phyloP scores from a whole-genome alignment of 2,329 filamentous ascomycete species.

The Cladosporium colombiae region DNA sequence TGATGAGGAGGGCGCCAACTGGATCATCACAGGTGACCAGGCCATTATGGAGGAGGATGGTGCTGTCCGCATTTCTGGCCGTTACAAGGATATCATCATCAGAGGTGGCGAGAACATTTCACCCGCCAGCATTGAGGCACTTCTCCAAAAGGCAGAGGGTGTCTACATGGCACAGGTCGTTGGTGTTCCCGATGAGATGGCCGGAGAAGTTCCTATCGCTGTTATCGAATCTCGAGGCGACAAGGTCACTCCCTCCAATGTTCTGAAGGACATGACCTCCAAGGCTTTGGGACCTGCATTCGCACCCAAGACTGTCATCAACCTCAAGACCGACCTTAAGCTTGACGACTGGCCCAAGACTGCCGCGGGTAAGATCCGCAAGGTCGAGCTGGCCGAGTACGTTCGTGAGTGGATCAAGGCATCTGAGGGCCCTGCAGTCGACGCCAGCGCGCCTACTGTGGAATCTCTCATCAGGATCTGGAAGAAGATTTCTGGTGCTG shows the following conservation, averaged over 20 bases:
- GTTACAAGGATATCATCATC: conserved; percentile 41
- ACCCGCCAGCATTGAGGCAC: conserved; percentile 38
- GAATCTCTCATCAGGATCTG: conserved; percentile 36
- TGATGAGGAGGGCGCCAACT: conserved; percentile 49
- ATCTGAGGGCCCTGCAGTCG: conserved; percentile 29
- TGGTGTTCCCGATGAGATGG: conserved; percentile 47
- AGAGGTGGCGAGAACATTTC: conserved; percentile 69
- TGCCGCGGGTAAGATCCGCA: conserved; percentile 49
- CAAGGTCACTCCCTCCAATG: conserved; percentile 38
- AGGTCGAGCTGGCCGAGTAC: conserved; percentile 38
- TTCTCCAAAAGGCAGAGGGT: conserved; percentile 40
- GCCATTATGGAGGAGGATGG: conserved; percentile 51
- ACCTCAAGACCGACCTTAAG: conserved; percentile 43
- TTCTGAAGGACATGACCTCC: conserved; percentile 41
- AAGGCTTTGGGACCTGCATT: conserved; percentile 44
- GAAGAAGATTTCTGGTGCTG: conserved; percentile 35
- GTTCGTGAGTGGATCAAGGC: conserved; percentile 35
- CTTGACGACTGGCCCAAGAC: conserved; percentile 45
- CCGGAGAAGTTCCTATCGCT: conserved; percentile 52
- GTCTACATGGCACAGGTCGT: conserved; percentile 44
- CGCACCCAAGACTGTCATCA: conserved; percentile 45
- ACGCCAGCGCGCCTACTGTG: conserved; percentile 33
- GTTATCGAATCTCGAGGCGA: conserved; percentile 40
- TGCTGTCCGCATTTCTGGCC: conserved; percentile 40
- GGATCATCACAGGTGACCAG: conserved; percentile 67